Evolutionary conservation across 208 protist species (phyloP).

Genomic region (Polymyxa betae): DNA sequence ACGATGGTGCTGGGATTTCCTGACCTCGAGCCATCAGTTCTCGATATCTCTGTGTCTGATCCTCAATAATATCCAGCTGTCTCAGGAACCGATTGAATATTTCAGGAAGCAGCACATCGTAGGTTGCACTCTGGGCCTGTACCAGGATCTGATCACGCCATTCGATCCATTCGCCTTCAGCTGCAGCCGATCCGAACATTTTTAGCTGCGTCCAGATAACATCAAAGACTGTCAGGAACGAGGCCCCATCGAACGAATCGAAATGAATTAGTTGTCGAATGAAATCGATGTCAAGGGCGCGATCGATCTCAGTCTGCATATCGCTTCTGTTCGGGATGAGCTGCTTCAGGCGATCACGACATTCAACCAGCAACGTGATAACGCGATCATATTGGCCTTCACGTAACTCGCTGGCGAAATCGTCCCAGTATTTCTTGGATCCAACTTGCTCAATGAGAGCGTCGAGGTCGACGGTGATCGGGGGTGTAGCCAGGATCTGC

Average conservation of each 20-base stretch:
- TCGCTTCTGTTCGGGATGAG: slow-evolving; percentile 22
- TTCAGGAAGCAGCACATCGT: slow-evolving; percentile 34
- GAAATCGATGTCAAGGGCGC: slow-evolving; percentile 26
- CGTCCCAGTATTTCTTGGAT: slow-evolving; percentile 34
- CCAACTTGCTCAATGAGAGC: not conserved
- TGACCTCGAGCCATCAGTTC: not conserved
- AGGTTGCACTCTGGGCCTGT: not conserved
- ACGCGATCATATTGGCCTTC: not conserved
- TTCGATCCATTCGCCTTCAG: slow-evolving; percentile 14
- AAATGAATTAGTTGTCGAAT: slow-evolving; percentile 31
- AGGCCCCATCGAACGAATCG: slow-evolving; percentile 15
- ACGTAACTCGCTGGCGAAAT: slow-evolving; percentile 44
- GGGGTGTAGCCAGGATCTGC: not conserved
- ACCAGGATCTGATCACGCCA: not conserved
- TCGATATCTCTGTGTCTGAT: slow-evolving; percentile 22
- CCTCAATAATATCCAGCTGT: slow-evolving; percentile 37
- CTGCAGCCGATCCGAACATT: slow-evolving; percentile 7
- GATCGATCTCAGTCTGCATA: slow-evolving; percentile 14
- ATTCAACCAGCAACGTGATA: not conserved
- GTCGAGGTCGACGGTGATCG: slow-evolving; percentile 38
- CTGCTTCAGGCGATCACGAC: slow-evolving; percentile 40
- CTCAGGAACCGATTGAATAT: slow-evolving; percentile 48
- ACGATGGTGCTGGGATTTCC: not conserved
- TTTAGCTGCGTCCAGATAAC: slow-evolving; percentile 37
- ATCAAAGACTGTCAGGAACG: slow-evolving; percentile 26